phyloP scores from a whole-genome alignment of 345 rosid genomes.

The Dipteronia sinensis region DNA sequence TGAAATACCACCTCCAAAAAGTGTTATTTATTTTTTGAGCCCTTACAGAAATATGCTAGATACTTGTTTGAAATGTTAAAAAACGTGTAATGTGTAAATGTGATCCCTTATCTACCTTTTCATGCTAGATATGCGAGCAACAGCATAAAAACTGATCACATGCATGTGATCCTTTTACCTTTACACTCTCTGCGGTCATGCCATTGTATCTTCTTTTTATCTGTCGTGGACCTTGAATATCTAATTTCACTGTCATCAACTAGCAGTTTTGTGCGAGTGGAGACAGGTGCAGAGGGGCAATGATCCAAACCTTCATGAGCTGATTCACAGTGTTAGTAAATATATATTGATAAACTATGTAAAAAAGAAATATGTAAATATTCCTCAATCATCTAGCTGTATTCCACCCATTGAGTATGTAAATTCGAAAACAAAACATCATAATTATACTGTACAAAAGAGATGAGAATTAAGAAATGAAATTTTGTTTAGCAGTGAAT shows the following conservation, averaged over 20 bases:
- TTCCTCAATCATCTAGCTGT: background rate
- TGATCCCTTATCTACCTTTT: constrained; percentile 54
- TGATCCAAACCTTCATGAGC: constrained; percentile 69
- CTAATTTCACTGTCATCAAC: constrained; percentile 47
- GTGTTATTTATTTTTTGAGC: no score
- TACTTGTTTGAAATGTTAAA: background rate
- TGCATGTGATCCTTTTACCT: constrained; percentile 49
- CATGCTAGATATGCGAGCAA: constrained; percentile 37
- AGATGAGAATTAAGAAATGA: background rate
- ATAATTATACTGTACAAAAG: background rate
- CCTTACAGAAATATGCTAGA: background rate
- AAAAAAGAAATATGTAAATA: constrained; percentile 1
- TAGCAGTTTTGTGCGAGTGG: constrained; percentile 32
- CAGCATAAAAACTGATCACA: constrained; percentile 14
- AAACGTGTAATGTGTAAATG: constrained; percentile 4
- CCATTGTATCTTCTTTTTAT: constrained; percentile 45
- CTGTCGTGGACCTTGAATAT: constrained; percentile 70
- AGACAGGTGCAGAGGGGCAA: constrained; percentile 55
- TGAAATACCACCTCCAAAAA: no score
- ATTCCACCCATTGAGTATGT: background rate
- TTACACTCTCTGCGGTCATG: constrained; percentile 71
- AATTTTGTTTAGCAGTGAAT: background rate
- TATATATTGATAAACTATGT: constrained; percentile 4
- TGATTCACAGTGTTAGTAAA: constrained; percentile 30
- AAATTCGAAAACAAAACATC: background rate